Base-by-base conservation (phyloP, 345 rosid species). In the Euclidium syriacum region DNA sequence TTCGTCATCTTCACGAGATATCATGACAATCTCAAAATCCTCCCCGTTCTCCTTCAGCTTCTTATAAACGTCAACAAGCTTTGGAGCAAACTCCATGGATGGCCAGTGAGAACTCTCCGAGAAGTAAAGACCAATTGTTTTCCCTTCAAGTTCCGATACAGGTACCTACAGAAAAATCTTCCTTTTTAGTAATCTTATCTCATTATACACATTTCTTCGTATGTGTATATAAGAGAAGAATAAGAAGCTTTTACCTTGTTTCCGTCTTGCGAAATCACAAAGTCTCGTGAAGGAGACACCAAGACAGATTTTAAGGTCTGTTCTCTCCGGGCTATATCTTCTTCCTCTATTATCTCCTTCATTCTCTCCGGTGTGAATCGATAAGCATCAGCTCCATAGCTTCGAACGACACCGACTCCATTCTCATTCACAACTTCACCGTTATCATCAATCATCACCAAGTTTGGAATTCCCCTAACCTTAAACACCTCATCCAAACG, bases 381-480 rank as follows among this genome's bases (percentile, higher is more conserved):
- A 51, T 82, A 77, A 26, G 69, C 86, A 52, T 81, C 86, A 29
- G 43, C 82, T 56, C 87, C 97, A 51, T 85, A 78, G 69, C 87
- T 85, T 39, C 26, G 70, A 54, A 90, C 15, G 10, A 87, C 75
- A 50, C 58, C 72, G 6, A 72, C 84, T 10, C 90, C 97, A 24
- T 52, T 40, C 46, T 73, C 81, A 48, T 76, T 78, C 59, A 59
- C 18, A 59, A 82, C 64, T 14, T 68, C 68, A 17, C 94, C 95
- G n/a, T 68, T 55, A 52, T 84, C 91, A 71, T 78, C 87, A 1
- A 90, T 72, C 41, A 90, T 53, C 61, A 87, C 94, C 4, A 90
- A 78, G 65, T 78, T 71, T 22, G 97, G 95, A 23, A 90, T 82
- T 15, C 94, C 95, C 48, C 50, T 71, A 18, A 87, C 89, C 65